Evolutionary conservation across 495 filamentous ascomycete species (phyloP).

Genomic region (Lentithecium fluviatile): DNA sequence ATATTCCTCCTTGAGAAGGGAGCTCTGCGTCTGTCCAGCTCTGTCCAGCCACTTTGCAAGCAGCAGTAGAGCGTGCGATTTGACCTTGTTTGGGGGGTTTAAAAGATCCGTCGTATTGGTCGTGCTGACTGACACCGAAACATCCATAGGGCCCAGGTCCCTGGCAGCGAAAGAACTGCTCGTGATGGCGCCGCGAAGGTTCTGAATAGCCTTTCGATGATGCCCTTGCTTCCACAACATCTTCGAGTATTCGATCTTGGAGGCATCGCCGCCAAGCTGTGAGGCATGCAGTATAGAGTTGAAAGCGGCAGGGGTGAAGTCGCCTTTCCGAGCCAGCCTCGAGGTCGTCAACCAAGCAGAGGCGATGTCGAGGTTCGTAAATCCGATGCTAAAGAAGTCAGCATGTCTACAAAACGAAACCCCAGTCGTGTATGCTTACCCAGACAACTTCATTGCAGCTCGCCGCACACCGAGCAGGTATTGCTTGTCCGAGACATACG

Average conservation of each 20-base stretch:
- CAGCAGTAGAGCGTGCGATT: conserved; percentile 70
- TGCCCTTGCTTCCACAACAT: conserved; percentile 94
- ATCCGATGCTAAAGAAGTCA: conserved; percentile 43
- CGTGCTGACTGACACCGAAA: conserved; percentile 44
- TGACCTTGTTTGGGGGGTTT: conserved; percentile 54
- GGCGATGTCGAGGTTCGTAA: conserved; percentile 68
- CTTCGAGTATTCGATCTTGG: conserved; percentile 87
- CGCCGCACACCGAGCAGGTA: conserved; percentile 85
- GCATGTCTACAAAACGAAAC: neutral
- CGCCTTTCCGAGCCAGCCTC: conserved; percentile 78
- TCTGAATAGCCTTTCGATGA: conserved; percentile 92
- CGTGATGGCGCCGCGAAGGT: conserved; percentile 76
- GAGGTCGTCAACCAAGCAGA: conserved; percentile 84
- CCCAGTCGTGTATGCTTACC: conserved; percentile 47
- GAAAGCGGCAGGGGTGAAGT: conserved; percentile 80
- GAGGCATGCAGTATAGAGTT: conserved; percentile 89
- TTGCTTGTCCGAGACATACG: conserved; percentile 87
- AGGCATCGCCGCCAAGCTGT: conserved; percentile 75
- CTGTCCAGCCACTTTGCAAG: conserved; percentile 96
- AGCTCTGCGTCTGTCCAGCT: conserved; percentile 83
- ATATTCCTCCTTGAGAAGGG: conserved; percentile 73
- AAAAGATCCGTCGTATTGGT: conserved; percentile 34
- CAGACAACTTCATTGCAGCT: conserved; percentile 75
- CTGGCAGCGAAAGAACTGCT: conserved; percentile 63
- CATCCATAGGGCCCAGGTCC: conserved; percentile 46